Percentiles rank a stretch among this genome's conserved stretches.
phyloP scores from a whole-genome alignment of 2,329 filamentous ascomycete genomes.

The Pezicula radicicola region DNA sequence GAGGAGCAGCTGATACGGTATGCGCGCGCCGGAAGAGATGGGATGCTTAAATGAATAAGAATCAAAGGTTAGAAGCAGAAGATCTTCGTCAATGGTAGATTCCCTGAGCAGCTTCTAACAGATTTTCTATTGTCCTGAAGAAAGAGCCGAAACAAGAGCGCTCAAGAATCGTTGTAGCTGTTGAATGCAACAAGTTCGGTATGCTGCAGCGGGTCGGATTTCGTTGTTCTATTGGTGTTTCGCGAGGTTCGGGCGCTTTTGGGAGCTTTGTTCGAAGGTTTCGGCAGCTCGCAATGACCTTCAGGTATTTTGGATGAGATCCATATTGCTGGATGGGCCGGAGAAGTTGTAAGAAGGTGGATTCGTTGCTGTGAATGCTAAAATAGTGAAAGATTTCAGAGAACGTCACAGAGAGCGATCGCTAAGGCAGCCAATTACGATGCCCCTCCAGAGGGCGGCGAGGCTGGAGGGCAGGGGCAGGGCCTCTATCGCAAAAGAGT shows the following conservation, averaged over 20 bases:
- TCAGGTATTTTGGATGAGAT: not conserved
- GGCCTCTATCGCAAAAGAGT: no score
- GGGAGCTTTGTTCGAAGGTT: not conserved
- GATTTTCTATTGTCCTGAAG: slow-evolving; percentile 18
- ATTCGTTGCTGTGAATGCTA: slow-evolving; percentile 1
- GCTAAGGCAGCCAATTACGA: no score
- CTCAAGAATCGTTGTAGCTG: slow-evolving; percentile 5
- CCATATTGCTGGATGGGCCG: not conserved
- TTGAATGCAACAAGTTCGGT: not conserved
- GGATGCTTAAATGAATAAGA: slow-evolving; percentile 16
- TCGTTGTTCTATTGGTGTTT: not conserved
- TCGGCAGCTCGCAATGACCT: not conserved
- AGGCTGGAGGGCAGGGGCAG: no score
- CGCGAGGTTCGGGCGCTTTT: not conserved
- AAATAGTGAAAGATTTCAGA: no score
- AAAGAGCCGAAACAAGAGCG: slow-evolving; percentile 20
- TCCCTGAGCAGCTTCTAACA: slow-evolving; percentile 18
- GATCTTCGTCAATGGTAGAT: slow-evolving; percentile 14
- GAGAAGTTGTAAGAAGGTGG: not conserved
- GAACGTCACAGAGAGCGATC: no score
- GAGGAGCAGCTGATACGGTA: slow-evolving; percentile 10
- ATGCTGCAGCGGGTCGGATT: not conserved
- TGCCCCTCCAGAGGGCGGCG: no score
- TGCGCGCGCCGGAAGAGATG: slow-evolving; percentile 7
- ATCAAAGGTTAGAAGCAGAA: slow-evolving; percentile 13